phyloP scores from a whole-genome alignment of 768 basidiomycete genomes.

The Leucosporidium scottii region DNA sequence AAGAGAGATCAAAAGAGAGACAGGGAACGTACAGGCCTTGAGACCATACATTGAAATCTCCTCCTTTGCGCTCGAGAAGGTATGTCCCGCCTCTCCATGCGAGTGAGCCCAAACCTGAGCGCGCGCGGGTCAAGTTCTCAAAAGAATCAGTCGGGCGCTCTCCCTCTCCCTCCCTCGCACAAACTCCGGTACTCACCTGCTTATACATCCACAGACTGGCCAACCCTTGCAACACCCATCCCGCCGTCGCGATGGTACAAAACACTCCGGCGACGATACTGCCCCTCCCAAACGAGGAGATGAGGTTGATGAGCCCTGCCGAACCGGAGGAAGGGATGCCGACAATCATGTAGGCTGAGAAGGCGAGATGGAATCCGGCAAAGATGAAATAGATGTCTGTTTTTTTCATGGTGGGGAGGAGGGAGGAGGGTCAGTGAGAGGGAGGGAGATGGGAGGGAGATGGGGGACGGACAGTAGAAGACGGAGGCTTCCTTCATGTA shows the following conservation, averaged over 20 bases:
- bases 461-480: conserved; percentile 68
- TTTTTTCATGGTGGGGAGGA: background rate
- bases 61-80: conserved; percentile 61
- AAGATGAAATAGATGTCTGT: conserved; percentile 95
- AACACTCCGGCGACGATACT: conserved; percentile 74
- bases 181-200: conserved; percentile 15
- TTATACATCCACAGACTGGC: conserved; percentile 45
- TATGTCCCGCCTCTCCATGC: conserved; percentile 64
- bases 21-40: conserved; percentile 67
- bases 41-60: conserved; percentile 79
- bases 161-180: background rate
- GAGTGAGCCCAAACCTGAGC: conserved; percentile 25
- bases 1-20: background rate
- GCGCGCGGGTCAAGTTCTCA: too few relatives aligned
- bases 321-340: conserved; percentile 88
- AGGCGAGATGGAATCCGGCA: conserved; percentile 86
- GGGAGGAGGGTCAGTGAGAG: background rate
- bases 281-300: conserved; percentile 64
- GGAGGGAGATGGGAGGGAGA: conserved; percentile 11
- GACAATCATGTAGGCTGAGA: conserved; percentile 89
- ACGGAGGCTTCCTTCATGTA: conserved; percentile 76
- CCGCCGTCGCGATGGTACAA: conserved; percentile 69
- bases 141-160: too few relatives aligned
- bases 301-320: conserved; percentile 88
- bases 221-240: conserved; percentile 78